phyloP scores from a whole-genome alignment of 1,139 yeast species.

The Nadsonia commutata region DNA sequence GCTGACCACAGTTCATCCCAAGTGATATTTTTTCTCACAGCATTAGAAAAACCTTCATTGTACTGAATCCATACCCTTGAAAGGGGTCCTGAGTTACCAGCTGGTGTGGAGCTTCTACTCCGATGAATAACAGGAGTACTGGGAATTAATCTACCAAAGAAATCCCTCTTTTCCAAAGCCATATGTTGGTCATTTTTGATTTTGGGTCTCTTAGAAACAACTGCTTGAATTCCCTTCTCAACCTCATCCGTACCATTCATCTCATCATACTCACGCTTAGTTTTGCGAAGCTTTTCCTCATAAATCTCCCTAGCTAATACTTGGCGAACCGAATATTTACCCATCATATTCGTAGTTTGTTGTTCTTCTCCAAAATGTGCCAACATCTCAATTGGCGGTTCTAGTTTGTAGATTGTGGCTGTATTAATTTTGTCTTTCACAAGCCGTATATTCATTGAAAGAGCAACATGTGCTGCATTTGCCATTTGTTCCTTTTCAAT shows the following conservation, averaged over 20 bases:
- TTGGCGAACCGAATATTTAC: conserved; percentile 19
- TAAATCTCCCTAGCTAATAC: conserved; percentile 13
- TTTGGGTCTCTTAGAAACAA: conserved; percentile 2
- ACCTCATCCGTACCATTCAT: background rate
- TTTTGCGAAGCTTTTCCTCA: conserved; percentile 3
- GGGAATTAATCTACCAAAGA: conserved; percentile 8
- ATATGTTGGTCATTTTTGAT: conserved; percentile 1
- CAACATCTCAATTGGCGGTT: conserved; percentile 24
- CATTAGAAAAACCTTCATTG: conserved; percentile 88
- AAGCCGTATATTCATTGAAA: conserved; percentile 15
- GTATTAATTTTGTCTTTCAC: conserved; percentile 20
- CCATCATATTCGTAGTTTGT: conserved; percentile 15
- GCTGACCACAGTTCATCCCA: conserved; percentile 58
- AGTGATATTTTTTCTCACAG: conserved; percentile 71
- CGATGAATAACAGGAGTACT: background rate
- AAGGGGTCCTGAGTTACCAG: conserved; percentile 1
- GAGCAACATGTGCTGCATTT: conserved; percentile 17
- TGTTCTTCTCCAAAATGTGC: conserved; percentile 15
- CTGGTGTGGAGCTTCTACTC: background rate
- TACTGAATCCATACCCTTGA: conserved; percentile 70
- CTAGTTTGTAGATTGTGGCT: conserved; percentile 17
- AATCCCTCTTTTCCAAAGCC: conserved; percentile 3
- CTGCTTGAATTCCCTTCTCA: conserved; percentile 3
- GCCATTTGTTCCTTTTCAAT: conserved; percentile 14
- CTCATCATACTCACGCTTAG: conserved; percentile 8